A percentile compares a stretch with the other conserved stretches of the same genome.
These are phyloP conservation scores for Ceratocystis papillata DNA, from an alignment of 2,329 filamentous ascomycete species.

Conservation along the genomic window DNA sequence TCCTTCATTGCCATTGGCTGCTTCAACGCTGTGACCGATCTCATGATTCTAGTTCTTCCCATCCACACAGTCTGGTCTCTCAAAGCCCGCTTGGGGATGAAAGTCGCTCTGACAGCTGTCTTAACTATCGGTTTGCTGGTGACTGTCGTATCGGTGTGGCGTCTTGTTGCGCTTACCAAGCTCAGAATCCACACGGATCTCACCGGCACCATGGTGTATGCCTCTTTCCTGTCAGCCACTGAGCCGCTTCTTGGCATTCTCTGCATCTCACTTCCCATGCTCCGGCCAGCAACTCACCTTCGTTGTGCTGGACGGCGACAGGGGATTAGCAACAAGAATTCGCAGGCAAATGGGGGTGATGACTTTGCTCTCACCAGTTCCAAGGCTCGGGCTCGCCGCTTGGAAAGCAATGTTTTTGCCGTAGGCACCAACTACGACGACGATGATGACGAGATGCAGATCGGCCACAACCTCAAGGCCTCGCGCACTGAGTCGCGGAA, in stretches of 20 bases:
- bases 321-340: not conserved
- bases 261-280: constrained; percentile 27
- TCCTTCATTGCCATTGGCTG: constrained; percentile 34
- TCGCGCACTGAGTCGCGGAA: constrained; percentile 21
- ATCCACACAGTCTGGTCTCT: constrained; percentile 33
- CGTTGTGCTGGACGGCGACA: not conserved
- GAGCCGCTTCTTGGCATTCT: constrained; percentile 27
- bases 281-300: constrained; percentile 25
- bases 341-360: not conserved
- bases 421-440: constrained; percentile 23
- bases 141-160: constrained; percentile 27
- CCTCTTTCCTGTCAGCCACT: constrained; percentile 27
- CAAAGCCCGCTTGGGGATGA: constrained; percentile 30
- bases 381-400: not conserved
- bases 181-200: constrained; percentile 28
- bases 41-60: constrained; percentile 33
- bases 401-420: constrained; percentile 18
- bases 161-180: constrained; percentile 27
- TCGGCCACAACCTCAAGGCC: constrained; percentile 20
- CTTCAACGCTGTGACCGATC: constrained; percentile 34
- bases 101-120: constrained; percentile 29
- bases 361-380: not conserved
- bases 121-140: constrained; percentile 29
- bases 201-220: constrained; percentile 26
- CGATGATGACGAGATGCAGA: constrained; percentile 23